Evolutionary conservation across 2,329 filamentous ascomycete species (phyloP).

Genomic region (Colletotrichum agaves): DNA sequence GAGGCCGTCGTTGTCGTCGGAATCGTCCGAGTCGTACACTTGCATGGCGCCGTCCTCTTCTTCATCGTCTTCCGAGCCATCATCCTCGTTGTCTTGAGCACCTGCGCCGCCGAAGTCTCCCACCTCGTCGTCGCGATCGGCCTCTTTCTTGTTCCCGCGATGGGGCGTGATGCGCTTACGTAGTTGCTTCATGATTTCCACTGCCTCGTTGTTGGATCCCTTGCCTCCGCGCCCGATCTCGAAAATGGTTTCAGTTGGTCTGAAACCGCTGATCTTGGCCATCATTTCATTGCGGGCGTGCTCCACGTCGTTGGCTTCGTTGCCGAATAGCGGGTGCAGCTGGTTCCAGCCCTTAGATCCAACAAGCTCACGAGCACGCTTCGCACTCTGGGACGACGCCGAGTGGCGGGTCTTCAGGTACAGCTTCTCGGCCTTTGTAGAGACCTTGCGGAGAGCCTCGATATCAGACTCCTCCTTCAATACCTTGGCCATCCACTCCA

Average conservation of each 20-base stretch:
- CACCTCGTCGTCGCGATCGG: constrained; percentile 43
- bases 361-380: constrained; percentile 83
- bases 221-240: constrained; percentile 84
- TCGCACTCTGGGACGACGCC: constrained; percentile 90
- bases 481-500: constrained; percentile 86
- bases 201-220: constrained; percentile 69
- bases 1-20: constrained; percentile 70
- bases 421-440: constrained; percentile 89
- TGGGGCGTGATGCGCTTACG: constrained; percentile 74
- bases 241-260: constrained; percentile 95
- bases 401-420: constrained; percentile 91
- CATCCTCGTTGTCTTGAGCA: constrained; percentile 49
- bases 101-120: constrained; percentile 46
- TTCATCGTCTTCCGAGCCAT: constrained; percentile 49
- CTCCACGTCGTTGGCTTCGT: constrained; percentile 72
- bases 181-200: constrained; percentile 79
- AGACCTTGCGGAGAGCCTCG: constrained; percentile 74
- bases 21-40: constrained; percentile 51
- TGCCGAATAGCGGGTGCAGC: constrained; percentile 83
- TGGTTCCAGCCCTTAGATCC: constrained; percentile 76
- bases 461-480: constrained; percentile 82
- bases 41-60: constrained; percentile 43
- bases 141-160: constrained; percentile 53
- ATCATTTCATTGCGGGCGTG: constrained; percentile 86
- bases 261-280: constrained; percentile 86